phyloP scores from a whole-genome alignment of 805 yeast genomes.

The Pichia eremophila region DNA sequence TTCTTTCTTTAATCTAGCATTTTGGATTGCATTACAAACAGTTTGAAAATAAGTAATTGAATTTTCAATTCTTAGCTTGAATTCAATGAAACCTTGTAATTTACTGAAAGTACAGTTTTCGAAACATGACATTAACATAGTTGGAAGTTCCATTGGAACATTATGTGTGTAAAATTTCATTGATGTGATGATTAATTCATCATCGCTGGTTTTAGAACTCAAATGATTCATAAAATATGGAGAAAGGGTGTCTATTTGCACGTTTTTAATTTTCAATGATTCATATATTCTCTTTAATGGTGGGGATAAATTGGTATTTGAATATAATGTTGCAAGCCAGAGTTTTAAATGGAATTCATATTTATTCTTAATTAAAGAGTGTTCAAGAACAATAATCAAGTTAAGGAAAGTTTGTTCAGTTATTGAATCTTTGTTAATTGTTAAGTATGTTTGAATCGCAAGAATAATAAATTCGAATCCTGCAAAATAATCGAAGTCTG shows the following conservation, averaged over 20 bases:
- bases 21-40: conserved; percentile 27
- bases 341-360: conserved; percentile 63
- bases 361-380: conserved; percentile 45
- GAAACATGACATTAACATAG: conserved; percentile 43
- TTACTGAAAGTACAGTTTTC: conserved; percentile 56
- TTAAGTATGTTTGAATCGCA: conserved; percentile 32
- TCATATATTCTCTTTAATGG: conserved; percentile 43
- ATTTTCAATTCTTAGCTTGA: conserved; percentile 40
- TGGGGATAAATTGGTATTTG: conserved; percentile 43
- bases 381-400: conserved; percentile 49
- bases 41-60: conserved; percentile 40
- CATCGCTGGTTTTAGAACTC: conserved; percentile 30
- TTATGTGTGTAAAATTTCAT: conserved; percentile 42
- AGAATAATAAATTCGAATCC: conserved; percentile 60
- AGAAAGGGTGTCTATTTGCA: conserved; percentile 67
- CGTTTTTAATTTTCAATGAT: conserved; percentile 53
- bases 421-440: conserved; percentile 1
- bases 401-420: conserved; percentile 25
- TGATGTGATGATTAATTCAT: conserved; percentile 28
- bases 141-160: conserved; percentile 40
- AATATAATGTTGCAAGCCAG: conserved; percentile 62
- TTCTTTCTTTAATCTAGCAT: conserved; percentile 24
- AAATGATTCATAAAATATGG: conserved; percentile 42
- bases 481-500: conserved; percentile 59
- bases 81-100: conserved; percentile 53